Evolutionary conservation across 2,329 filamentous ascomycete genomes (phyloP).

Genomic region (Raffaelea deltoideospora): DNA sequence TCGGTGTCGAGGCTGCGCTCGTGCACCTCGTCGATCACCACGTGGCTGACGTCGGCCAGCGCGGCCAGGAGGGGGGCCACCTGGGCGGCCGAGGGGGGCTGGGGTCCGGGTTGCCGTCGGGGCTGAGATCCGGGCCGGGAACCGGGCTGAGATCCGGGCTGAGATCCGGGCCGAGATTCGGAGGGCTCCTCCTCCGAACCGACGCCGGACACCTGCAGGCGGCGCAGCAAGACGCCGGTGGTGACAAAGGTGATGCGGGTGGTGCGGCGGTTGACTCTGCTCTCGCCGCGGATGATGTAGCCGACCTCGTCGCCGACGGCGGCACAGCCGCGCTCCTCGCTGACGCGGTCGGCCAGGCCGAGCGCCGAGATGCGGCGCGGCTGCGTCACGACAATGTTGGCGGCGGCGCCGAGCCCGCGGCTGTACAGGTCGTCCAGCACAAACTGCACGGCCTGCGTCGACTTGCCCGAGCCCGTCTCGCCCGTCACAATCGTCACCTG

Average conservation of each 20-base stretch:
- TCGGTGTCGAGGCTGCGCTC: slow-evolving; percentile 91
- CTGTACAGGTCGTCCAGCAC: slow-evolving; percentile 81
- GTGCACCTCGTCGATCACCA: slow-evolving; percentile 94
- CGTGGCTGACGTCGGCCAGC: slow-evolving; percentile 79
- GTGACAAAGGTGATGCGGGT: slow-evolving; percentile 95
- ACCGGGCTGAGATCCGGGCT: not conserved
- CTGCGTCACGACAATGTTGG: slow-evolving; percentile 91
- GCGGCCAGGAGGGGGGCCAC: slow-evolving; percentile 51
- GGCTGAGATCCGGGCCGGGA: not conserved
- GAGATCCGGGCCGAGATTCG: too few species aligned
- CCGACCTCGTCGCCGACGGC: slow-evolving; percentile 77
- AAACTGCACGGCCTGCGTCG: slow-evolving; percentile 93
- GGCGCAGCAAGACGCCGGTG: slow-evolving; percentile 78
- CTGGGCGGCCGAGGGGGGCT: not conserved
- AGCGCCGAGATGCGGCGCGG: slow-evolving; percentile 88
- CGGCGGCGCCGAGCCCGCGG: slow-evolving; percentile 55
- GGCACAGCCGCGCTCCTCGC: slow-evolving; percentile 66
- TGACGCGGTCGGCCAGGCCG: slow-evolving; percentile 84
- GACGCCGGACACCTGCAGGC: slow-evolving; percentile 80
- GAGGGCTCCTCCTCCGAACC: slow-evolving; percentile 45
- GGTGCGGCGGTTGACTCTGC: slow-evolving; percentile 45
- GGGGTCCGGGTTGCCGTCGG: too few species aligned
- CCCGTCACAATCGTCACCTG: slow-evolving; percentile 95
- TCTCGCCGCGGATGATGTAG: slow-evolving; percentile 84
- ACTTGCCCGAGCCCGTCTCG: slow-evolving; percentile 94